phyloP scores from a whole-genome alignment of 169 alveolate genomes.

The Plasmodium malariae region DNA sequence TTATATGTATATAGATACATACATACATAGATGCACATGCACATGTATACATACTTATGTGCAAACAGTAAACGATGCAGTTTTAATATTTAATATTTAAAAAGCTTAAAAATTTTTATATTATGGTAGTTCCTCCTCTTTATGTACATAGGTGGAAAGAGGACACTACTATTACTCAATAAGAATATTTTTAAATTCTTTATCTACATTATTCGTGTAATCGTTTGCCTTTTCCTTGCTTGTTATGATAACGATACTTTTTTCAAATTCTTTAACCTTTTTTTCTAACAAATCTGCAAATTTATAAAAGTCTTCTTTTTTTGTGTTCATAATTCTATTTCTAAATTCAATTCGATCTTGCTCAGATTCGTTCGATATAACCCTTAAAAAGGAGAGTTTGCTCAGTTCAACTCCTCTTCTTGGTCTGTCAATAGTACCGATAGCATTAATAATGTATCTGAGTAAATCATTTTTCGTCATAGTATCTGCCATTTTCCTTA shows the following conservation, averaged over 20 bases:
- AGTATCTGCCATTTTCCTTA: constrained; percentile 73
- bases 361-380: constrained; percentile 53
- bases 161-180: constrained; percentile 44
- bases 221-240: constrained; percentile 67
- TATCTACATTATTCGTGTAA: constrained; percentile 28
- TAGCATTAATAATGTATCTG: constrained; percentile 66
- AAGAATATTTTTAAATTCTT: constrained; percentile 31
- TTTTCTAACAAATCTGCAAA: constrained; percentile 74
- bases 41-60: not conserved
- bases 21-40: not conserved
- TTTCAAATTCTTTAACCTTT: constrained; percentile 63
- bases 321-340: constrained; percentile 65
- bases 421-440: constrained; percentile 67
- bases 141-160: no score
- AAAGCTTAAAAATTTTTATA: not conserved
- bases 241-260: constrained; percentile 53
- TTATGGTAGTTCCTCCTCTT: not conserved
- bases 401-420: constrained; percentile 72
- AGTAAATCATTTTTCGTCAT: constrained; percentile 73
- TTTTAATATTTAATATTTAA: no score
- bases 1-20: not conserved
- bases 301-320: constrained; percentile 72
- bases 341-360: constrained; percentile 69
- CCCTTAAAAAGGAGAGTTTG: constrained; percentile 43
- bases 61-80: not conserved